Evolutionary conservation across 108 stramenopile genomes (phyloP).

Genomic region (Pseudonitzschia multiseries): DNA sequence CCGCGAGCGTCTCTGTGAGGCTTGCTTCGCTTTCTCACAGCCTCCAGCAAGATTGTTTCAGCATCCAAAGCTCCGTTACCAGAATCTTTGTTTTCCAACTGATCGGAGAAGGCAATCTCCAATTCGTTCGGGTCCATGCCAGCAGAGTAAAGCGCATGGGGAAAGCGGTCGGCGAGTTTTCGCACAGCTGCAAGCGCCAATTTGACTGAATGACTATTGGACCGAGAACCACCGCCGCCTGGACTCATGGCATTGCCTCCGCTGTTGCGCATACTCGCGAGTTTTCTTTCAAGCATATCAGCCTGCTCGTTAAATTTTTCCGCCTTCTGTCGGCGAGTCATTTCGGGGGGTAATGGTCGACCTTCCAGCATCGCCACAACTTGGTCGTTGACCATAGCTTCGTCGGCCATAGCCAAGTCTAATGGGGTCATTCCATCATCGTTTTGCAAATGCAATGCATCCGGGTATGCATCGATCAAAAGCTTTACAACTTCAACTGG

Average conservation of each 20-base stretch:
- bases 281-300: constrained; percentile 68
- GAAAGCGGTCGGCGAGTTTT: constrained; percentile 83
- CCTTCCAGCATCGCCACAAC: constrained; percentile 85
- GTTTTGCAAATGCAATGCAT: constrained; percentile 85
- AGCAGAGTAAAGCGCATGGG: constrained; percentile 84
- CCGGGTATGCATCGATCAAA: constrained; percentile 82
- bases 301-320: constrained; percentile 81
- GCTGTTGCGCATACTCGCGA: constrained; percentile 48
- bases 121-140: constrained; percentile 87
- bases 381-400: constrained; percentile 60
- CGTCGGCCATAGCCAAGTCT: constrained; percentile 77
- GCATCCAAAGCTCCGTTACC: constrained; percentile 55
- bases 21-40: constrained; percentile 55
- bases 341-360: constrained; percentile 81
- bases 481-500: constrained; percentile 71
- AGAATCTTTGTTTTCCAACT: constrained; percentile 21
- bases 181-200: constrained; percentile 76
- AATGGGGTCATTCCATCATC: constrained; percentile 92
- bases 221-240: constrained; percentile 6
- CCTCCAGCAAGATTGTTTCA: constrained; percentile 68
- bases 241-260: constrained; percentile 39
- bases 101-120: constrained; percentile 82
- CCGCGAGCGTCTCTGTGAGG: constrained; percentile 32
- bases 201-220: constrained; percentile 67
- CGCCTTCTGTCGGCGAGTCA: constrained; percentile 76